These are phyloP conservation scores for Pecoramyces ruminantium DNA, from an alignment of 192 early-diverging fungal species.

Conservation along the genomic window DNA sequence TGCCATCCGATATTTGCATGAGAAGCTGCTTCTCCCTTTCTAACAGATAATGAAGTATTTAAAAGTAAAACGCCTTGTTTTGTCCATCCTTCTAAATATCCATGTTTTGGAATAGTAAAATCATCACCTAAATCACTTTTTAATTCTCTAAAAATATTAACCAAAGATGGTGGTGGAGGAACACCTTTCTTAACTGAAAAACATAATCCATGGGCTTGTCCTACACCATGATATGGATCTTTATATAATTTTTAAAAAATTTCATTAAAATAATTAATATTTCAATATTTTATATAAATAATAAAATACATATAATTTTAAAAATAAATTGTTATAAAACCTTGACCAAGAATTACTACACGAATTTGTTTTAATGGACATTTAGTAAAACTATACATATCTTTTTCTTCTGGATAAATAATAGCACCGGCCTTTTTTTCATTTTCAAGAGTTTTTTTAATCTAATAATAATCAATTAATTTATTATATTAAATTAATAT, in stretches of 20 bases:
- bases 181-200: slow-evolving; percentile 77
- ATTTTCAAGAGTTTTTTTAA: slow-evolving; percentile 22
- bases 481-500: background rate
- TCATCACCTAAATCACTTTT: slow-evolving; percentile 40
- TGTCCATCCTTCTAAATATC: slow-evolving; percentile 59
- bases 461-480: slow-evolving; percentile 7
- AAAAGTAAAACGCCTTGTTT: slow-evolving; percentile 77
- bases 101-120: slow-evolving; percentile 40
- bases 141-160: slow-evolving; percentile 80
- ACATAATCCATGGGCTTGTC: slow-evolving; percentile 79
- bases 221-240: slow-evolving; percentile 66
- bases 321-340: slow-evolving; percentile 18
- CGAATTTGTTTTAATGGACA: slow-evolving; percentile 44
- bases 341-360: slow-evolving; percentile 90
- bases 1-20: slow-evolving; percentile 76
- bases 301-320: background rate
- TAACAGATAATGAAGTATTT: slow-evolving; percentile 77
- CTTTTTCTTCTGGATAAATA: slow-evolving; percentile 53
- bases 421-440: slow-evolving; percentile 28
- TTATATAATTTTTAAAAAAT: slow-evolving; percentile 7
- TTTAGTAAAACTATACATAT: slow-evolving; percentile 66
- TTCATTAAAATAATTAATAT: background rate
- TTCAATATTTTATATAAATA: background rate
- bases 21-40: slow-evolving; percentile 54
- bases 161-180: slow-evolving; percentile 60